Evolutionary conservation across 2,329 filamentous ascomycete species (phyloP).

Genomic region (Aureobasidium zeae): DNA sequence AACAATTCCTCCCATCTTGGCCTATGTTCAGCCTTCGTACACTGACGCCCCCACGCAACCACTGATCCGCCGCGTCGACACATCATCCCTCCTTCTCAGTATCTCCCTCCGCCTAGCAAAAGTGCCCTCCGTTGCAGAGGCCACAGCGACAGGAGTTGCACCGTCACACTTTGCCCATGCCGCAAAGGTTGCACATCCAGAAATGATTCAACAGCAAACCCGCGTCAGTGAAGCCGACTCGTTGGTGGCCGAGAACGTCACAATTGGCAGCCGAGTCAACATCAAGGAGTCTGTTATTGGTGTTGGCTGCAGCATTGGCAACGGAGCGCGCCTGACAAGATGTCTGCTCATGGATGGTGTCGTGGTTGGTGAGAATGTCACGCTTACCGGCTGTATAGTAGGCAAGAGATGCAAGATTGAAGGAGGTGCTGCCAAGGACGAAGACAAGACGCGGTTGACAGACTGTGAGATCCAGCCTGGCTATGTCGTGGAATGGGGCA

Average conservation of each 20-base stretch:
- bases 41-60: constrained; percentile 32
- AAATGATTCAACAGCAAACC: constrained; percentile 68
- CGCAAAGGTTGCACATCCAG: constrained; percentile 72
- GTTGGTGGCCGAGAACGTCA: constrained; percentile 80
- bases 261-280: constrained; percentile 77
- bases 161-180: constrained; percentile 67
- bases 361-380: constrained; percentile 72
- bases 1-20: constrained; percentile 63
- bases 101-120: constrained; percentile 82
- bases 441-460: constrained; percentile 50
- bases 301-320: constrained; percentile 73
- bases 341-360: constrained; percentile 91
- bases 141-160: constrained; percentile 37
- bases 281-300: constrained; percentile 90
- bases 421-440: constrained; percentile 51
- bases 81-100: constrained; percentile 67
- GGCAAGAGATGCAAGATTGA: constrained; percentile 74
- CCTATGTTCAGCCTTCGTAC: constrained; percentile 63
- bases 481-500: constrained; percentile 74
- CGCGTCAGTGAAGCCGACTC: constrained; percentile 76
- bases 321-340: constrained; percentile 75
- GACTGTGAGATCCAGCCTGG: constrained; percentile 87
- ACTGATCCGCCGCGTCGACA: constrained; percentile 81
- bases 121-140: constrained; percentile 60
- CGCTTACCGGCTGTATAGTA: constrained; percentile 78